These are phyloP conservation scores for Eimeria acervulina DNA, from an alignment of 169 alveolate genomes.

Conservation along the genomic window DNA sequence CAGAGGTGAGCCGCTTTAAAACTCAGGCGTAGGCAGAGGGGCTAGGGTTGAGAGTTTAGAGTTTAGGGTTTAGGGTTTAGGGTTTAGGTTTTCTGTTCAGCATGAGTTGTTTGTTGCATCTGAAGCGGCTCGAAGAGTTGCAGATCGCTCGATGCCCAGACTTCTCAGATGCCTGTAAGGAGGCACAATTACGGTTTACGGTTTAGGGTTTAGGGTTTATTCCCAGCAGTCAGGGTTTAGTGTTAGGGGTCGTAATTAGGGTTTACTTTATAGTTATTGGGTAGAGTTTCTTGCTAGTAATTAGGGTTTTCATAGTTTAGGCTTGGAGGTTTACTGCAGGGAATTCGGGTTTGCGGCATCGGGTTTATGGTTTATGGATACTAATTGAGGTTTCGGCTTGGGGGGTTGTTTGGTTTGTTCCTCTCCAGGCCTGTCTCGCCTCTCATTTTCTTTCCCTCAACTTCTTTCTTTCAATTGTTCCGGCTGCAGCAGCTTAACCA, in stretches of 20 bases:
- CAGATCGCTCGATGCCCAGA: constrained; percentile 36
- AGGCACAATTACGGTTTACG: not conserved
- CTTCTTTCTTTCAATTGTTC: constrained; percentile 29
- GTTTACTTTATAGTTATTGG: too few relatives aligned
- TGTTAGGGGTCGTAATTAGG: too few relatives aligned
- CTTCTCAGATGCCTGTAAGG: constrained; percentile 10
- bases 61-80: constrained; percentile 21
- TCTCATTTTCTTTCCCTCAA: not conserved
- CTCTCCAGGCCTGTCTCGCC: constrained; percentile 8
- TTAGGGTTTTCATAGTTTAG: too few relatives aligned
- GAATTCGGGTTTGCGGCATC: too few relatives aligned
- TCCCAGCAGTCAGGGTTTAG: too few relatives aligned
- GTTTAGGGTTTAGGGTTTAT: not conserved
- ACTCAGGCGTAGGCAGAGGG: not conserved
- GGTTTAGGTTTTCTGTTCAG: constrained; percentile 6
- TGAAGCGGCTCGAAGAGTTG: constrained; percentile 32
- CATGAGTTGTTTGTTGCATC: not conserved
- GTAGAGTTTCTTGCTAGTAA: too few relatives aligned
- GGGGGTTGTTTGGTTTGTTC: not conserved
- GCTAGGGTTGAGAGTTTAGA: not conserved
- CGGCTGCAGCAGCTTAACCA: not conserved
- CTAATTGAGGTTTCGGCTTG: not conserved
- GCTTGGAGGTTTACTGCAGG: too few relatives aligned
- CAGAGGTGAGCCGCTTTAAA: not conserved
- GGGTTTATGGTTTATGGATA: not conserved